Evolutionary conservation across 1,284 basidiomycete species (phyloP), one percentile per base, ranked within the genome.

Genomic region (Marasmius fiardii): DNA sequence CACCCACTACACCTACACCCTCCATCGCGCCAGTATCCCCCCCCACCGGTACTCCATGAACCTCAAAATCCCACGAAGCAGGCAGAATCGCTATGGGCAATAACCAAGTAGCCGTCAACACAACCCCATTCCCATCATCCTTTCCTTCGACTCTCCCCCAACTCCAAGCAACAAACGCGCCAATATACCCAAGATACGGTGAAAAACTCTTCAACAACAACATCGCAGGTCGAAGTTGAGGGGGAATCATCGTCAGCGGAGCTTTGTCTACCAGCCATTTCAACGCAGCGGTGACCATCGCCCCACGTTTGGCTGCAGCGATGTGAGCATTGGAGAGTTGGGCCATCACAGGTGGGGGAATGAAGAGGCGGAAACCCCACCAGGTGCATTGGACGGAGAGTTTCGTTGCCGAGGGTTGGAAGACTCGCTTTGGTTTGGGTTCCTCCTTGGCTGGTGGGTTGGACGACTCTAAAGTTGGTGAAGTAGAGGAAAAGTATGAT

Each of bases 341-440:
- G 2, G 75, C 75, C 63, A 91, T 76, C 6, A 91, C 81, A 0
- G 88, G 84, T 18, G 86, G 86, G 0, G 88, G 88, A 21, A 91
- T 77, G 62, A 76, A 90, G 68, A 92, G 70, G 50, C 89, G 76
- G 63, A 88, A 92, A 2, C 89, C 90, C 90, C 90, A 92, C 89
- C 89, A 92, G 55, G 81, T 81, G 1, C 82, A 81, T 63, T 89
- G 77, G 8, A 91, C 66, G 4, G 89, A 91, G 37, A 89, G 71
- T 58, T 88, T 79, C 4, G 83, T 85, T 4, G 76, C 74, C 0
- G 86, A 90, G 1, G 88, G 89, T 12, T 88, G 73, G 86, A 88
- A 91, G n/a, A 82, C 69, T 26, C 76, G 73, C 51, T 61, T 63
- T 16, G 49, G 43, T 54, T 55, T 61, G 6, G 54, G 59, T 56